Evolutionary conservation across 768 basidiomycete species (phyloP).

Genomic region (Daedalea quercina): DNA sequence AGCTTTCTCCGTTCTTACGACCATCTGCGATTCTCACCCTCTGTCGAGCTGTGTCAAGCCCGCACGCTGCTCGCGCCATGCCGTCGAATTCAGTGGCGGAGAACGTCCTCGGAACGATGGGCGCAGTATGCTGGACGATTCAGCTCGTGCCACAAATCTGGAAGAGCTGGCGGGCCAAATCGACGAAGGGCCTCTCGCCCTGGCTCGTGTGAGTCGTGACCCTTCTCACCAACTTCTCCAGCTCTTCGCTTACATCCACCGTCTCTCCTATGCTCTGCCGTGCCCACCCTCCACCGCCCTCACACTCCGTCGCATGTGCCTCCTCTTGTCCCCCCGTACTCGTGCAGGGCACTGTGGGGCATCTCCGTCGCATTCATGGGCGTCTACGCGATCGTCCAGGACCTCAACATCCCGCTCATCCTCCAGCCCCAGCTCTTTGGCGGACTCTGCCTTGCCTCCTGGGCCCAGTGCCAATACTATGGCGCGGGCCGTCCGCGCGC

Average conservation of each 20-base stretch:
- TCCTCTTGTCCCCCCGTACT: no score
- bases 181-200: slow-evolving; percentile 62
- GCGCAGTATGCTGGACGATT: slow-evolving; percentile 59
- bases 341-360: slow-evolving; percentile 62
- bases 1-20: no score
- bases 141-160: slow-evolving; percentile 67
- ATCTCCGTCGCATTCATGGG: slow-evolving; percentile 54
- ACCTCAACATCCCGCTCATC: slow-evolving; percentile 68
- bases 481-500: slow-evolving; percentile 33
- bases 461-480: slow-evolving; percentile 74
- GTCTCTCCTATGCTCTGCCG: not conserved
- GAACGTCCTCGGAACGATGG: slow-evolving; percentile 65
- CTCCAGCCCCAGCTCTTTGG: slow-evolving; percentile 63
- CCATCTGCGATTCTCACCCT: no score
- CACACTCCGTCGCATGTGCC: no score
- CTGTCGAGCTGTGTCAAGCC: no score
- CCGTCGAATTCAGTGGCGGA: slow-evolving; percentile 47
- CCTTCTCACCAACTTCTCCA: no score
- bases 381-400: slow-evolving; percentile 59
- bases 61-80: slow-evolving; percentile 22
- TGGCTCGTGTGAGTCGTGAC: slow-evolving; percentile 47
- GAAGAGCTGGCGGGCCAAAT: slow-evolving; percentile 65
- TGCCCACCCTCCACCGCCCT: no score
- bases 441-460: slow-evolving; percentile 50
- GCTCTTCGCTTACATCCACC: no score